Evolutionary conservation across 352 stramenopile species (phyloP).

Genomic region (Aphanomyces invadans): DNA sequence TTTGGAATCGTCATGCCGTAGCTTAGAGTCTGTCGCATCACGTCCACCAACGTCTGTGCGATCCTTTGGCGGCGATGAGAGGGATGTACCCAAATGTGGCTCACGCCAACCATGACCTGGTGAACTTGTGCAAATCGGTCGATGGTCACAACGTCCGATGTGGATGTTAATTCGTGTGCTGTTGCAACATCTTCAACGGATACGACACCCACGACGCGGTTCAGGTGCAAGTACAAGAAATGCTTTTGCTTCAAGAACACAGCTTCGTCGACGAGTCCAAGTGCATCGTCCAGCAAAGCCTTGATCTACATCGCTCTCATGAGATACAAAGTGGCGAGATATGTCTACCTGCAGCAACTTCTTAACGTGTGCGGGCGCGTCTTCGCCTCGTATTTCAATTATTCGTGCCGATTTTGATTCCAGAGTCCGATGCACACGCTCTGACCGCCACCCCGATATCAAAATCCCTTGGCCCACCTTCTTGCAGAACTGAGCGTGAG

Average conservation of each 20-base stretch:
- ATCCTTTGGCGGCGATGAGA: constrained; percentile 41
- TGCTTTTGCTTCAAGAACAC: constrained; percentile 46
- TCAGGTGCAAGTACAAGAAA: constrained; percentile 54
- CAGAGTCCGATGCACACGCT: constrained; percentile 43
- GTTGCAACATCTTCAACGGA: constrained; percentile 46
- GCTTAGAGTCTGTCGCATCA: constrained; percentile 54
- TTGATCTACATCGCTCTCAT: constrained; percentile 40
- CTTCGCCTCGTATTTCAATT: constrained; percentile 51
- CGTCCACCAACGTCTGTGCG: constrained; percentile 51
- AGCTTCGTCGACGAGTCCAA: constrained; percentile 49
- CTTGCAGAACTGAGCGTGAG: constrained; percentile 58
- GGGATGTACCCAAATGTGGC: constrained; percentile 65
- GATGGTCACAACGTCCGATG: constrained; percentile 7
- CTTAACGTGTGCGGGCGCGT: constrained; percentile 49
- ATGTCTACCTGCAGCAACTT: constrained; percentile 46
- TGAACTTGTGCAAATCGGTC: not conserved
- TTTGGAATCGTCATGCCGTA: constrained; percentile 57
- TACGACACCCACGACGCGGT: constrained; percentile 54
- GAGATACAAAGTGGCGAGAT: not conserved
- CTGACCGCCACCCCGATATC: constrained; percentile 59
- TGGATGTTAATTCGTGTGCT: constrained; percentile 26
- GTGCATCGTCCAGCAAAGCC: constrained; percentile 52
- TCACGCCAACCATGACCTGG: constrained; percentile 46
- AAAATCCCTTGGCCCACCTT: constrained; percentile 36
- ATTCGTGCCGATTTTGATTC: constrained; percentile 41